These are phyloP conservation scores for Citrus australasica DNA, from an alignment of 345 rosid species.

Conservation along the genomic window DNA sequence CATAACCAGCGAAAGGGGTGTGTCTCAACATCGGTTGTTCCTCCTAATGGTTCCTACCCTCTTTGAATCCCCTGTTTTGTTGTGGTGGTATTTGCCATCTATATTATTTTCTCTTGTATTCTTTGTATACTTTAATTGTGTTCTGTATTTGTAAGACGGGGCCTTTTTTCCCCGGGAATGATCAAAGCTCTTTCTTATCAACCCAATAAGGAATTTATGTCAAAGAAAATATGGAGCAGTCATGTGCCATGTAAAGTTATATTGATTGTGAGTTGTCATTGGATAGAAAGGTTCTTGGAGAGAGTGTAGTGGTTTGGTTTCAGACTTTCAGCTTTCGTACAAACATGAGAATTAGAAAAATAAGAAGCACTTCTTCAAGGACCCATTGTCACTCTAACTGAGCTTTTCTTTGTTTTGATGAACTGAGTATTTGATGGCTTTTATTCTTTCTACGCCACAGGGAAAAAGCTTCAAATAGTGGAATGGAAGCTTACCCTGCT, in stretches of 20 bases:
- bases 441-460: neutral
- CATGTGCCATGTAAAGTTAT: neutral
- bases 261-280: neutral
- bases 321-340: neutral
- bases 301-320: neutral
- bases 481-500: neutral
- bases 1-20: neutral
- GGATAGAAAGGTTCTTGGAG: neutral
- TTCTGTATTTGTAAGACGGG: neutral
- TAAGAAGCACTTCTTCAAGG: neutral
- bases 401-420: too few species aligned
- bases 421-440: neutral
- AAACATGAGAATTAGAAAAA: neutral
- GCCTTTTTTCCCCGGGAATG: neutral
- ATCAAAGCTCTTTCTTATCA: neutral
- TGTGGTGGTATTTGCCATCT: neutral
- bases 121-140: neutral
- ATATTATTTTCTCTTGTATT: neutral
- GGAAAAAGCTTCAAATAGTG: neutral
- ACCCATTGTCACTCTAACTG: neutral
- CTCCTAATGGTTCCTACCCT: neutral
- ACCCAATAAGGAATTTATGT: neutral
- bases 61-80: neutral
- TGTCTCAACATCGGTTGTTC: neutral
- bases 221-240: neutral